Evolutionary conservation across 2,329 filamentous ascomycete species (phyloP), one percentile per base, ranked within the genome.

Genomic region (Coleophoma crateriformis): DNA sequence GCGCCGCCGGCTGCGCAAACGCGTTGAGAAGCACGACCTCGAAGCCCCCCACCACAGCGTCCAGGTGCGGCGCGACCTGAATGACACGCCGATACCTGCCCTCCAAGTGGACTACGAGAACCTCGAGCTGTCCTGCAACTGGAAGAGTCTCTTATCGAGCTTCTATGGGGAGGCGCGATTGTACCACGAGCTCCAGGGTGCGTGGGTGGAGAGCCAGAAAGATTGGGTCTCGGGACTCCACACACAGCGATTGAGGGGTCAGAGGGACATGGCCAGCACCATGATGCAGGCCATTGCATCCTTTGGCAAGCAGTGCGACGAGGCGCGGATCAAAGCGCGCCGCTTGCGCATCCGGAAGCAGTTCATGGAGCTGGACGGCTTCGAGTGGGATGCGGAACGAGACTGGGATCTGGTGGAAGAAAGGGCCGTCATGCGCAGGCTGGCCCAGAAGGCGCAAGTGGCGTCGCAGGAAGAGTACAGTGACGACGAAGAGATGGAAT

Each of bases 51-150:
- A 34, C 14, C 44, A 51, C 33, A 50, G 17, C 7, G 42, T 55
- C 11, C 54, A 55, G 19, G 33, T 55, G 4, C 44, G 49, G 34
- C 49, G 46, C 33, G 49, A 52, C 12, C 3, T 55, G 3, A 54
- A 54, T 27, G 54, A 55, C 33, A 45, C 45, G 1, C 54, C 51
- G 3, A 45, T 55, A 20, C 54, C 54, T 11, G 45, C 15, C 7
- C 19, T 54, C 4, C 15, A 41, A 3, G 32, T 54, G 3, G 45
- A 52, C 32, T 43, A 13, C 19, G 47, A 51, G 4, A 47, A 35
- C 3, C 17, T 50, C 3, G 22, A 40, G 12, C 33, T 55, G 11
- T 48, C 13, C 12, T 50, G 45, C 27, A 45, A 55, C 20, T 55
- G 54, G 54, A 46, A 48, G 2, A 39, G 17, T 8, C 12, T 54